phyloP scores from a whole-genome alignment of 1,284 basidiomycete genomes.

The Sanghuangporus baumii region DNA sequence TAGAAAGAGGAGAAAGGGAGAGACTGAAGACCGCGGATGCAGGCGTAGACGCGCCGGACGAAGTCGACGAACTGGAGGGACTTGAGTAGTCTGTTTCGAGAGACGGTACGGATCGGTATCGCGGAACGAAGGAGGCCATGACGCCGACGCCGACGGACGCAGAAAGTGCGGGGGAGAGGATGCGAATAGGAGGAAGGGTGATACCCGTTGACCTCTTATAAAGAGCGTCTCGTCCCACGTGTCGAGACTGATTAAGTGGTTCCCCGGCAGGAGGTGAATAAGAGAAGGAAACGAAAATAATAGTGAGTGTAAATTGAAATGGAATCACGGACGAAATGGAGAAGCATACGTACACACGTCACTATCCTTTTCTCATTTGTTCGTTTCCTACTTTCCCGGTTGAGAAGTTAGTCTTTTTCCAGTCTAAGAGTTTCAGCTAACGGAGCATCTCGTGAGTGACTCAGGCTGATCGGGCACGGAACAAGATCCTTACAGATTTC shows the following conservation, averaged over 20 bases:
- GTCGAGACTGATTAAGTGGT: background rate
- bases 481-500: background rate
- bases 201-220: background rate
- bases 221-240: background rate
- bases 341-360: background rate
- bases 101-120: background rate
- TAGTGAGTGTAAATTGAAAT: background rate
- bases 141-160: background rate
- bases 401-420: background rate
- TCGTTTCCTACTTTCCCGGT: background rate
- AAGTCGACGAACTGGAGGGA: constrained; percentile 1
- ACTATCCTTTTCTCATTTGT: background rate
- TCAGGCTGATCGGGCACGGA: background rate
- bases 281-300: background rate
- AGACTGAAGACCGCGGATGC: constrained; percentile 5
- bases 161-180: background rate
- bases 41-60: constrained; percentile 7
- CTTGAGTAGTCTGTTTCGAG: constrained; percentile 5
- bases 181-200: background rate
- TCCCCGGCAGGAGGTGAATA: background rate
- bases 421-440: background rate
- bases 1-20: background rate
- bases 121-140: constrained; percentile 6
- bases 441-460: background rate
- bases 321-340: background rate